Conservation (phyloP, 176 grass and related monocot species). For the Ensete ventricosum region DNA sequence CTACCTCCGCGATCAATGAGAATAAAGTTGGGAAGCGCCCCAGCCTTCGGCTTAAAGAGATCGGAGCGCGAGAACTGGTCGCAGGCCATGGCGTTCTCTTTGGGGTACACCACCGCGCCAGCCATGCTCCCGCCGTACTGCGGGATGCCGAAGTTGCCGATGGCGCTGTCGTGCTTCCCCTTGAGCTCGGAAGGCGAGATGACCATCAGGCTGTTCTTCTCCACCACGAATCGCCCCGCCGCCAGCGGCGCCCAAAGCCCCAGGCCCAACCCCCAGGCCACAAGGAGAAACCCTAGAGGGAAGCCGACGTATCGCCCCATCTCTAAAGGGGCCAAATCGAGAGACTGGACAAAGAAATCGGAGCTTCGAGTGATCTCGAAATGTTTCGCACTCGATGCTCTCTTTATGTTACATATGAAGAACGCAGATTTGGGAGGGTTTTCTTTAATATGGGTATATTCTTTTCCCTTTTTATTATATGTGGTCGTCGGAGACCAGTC, state of each 20-base stretch:
- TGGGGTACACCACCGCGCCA: constrained; percentile 64
- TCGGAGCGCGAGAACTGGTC: constrained; percentile 23
- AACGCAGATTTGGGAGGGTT: too few species aligned
- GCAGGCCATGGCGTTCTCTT: constrained; percentile 51
- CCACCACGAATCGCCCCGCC: constrained; percentile 63
- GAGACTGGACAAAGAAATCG: background rate
- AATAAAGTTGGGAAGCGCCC: constrained; percentile 79
- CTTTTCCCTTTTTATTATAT: too few species aligned
- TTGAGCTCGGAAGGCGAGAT: constrained; percentile 45
- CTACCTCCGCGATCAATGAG: constrained; percentile 81
- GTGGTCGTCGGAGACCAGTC: too few species aligned
- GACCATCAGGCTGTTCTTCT: constrained; percentile 96
- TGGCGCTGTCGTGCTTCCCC: constrained; percentile 69
- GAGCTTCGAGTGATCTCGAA: background rate
- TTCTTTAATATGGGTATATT: too few species aligned
- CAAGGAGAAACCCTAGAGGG: constrained; percentile 15
- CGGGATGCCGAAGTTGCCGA: constrained; percentile 87
- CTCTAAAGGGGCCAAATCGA: background rate
- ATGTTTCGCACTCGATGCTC: too few species aligned
- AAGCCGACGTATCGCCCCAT: background rate
- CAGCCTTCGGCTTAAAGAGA: constrained; percentile 54
- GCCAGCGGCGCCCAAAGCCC: constrained; percentile 10
- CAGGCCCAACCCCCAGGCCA: background rate
- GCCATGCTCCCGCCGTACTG: constrained; percentile 96
- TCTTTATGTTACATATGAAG: too few species aligned